phyloP scores from a whole-genome alignment of 2,329 filamentous ascomycete species.

The Aspergillus clavatus region DNA sequence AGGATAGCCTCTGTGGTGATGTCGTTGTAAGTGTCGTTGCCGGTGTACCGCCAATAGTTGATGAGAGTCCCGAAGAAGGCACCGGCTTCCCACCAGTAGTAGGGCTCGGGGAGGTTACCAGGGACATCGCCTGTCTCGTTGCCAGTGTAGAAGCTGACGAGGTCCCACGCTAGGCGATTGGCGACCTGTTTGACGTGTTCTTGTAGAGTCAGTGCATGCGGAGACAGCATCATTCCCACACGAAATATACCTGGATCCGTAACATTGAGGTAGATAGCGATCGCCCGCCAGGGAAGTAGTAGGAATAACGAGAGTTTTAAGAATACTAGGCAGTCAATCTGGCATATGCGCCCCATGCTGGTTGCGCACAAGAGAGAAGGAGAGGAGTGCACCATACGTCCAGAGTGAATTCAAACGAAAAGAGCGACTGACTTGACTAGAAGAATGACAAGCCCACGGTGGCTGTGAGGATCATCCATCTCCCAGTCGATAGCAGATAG shows the following conservation, averaged over 20 bases:
- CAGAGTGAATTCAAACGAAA: background rate
- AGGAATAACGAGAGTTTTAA: background rate
- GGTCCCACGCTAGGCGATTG: conserved; percentile 40
- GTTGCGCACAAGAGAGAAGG: background rate
- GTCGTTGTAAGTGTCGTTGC: conserved; percentile 38
- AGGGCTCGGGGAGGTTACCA: conserved; percentile 47
- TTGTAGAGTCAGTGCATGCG: background rate
- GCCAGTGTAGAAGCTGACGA: conserved; percentile 50
- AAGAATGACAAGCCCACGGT: background rate
- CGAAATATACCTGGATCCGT: conserved; percentile 6
- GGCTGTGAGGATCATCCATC: background rate
- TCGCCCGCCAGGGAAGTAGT: background rate
- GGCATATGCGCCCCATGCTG: background rate
- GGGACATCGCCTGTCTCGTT: conserved; percentile 45
- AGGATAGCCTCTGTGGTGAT: conserved; percentile 34
- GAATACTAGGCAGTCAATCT: background rate
- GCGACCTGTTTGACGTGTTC: conserved; percentile 42
- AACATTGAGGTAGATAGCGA: conserved; percentile 7
- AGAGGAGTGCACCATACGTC: no score
- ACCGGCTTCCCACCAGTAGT: conserved; percentile 41
- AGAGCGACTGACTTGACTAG: background rate
- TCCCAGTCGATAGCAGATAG: background rate
- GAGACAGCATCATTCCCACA: conserved; percentile 26
- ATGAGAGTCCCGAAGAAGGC: conserved; percentile 40
- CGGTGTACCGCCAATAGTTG: conserved; percentile 42